A percentile compares a stretch with the other conserved stretches of the same genome.
These are phyloP conservation scores for Gracilaria vermiculophylla DNA, from an alignment of 23 red algal species.

Conservation along the genomic window DNA sequence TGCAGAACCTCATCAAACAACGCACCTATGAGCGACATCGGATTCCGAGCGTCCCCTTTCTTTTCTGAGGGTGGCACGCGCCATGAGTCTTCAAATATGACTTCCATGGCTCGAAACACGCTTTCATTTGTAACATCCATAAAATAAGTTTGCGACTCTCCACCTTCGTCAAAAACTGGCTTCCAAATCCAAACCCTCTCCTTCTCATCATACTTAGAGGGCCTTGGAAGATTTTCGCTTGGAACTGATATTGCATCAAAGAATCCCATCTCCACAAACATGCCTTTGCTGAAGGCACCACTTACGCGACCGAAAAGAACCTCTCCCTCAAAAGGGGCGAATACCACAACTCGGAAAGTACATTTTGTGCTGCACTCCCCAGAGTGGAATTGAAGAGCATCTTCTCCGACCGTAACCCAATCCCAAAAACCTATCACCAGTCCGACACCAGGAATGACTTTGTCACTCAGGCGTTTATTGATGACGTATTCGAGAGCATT, in stretches of 20 bases:
- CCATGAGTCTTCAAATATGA: slow-evolving; percentile 32
- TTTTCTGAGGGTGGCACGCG: slow-evolving; percentile 9
- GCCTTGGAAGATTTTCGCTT: slow-evolving; percentile 34
- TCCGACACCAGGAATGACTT: slow-evolving; percentile 53
- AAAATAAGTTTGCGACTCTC: slow-evolving; percentile 20
- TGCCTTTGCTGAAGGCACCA: slow-evolving; percentile 9
- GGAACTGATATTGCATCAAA: slow-evolving; percentile 54
- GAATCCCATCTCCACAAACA: slow-evolving; percentile 58
- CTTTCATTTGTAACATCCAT: slow-evolving; percentile 62
- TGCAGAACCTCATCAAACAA: slow-evolving; percentile 26
- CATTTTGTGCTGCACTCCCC: slow-evolving; percentile 42
- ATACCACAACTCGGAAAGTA: slow-evolving; percentile 69
- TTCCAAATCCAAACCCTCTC: slow-evolving; percentile 76
- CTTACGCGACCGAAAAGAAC: slow-evolving; percentile 46
- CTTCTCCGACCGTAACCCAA: slow-evolving; percentile 49
- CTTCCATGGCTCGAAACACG: slow-evolving; percentile 24
- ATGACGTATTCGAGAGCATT: slow-evolving; percentile 49
- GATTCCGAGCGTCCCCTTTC: slow-evolving; percentile 7
- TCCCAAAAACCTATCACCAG: slow-evolving; percentile 68
- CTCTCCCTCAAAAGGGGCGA: slow-evolving; percentile 64
- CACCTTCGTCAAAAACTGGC: slow-evolving; percentile 28
- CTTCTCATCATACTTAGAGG: slow-evolving; percentile 34
- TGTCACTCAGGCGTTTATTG: slow-evolving; percentile 50
- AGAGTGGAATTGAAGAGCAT: slow-evolving; percentile 29
- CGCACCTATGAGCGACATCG: slow-evolving; percentile 22